Percentiles rank a stretch among this genome's conserved stretches.
These are phyloP conservation scores for Ephemerocybe angulata DNA, from an alignment of 768 basidiomycete genomes.

Conservation along the genomic window DNA sequence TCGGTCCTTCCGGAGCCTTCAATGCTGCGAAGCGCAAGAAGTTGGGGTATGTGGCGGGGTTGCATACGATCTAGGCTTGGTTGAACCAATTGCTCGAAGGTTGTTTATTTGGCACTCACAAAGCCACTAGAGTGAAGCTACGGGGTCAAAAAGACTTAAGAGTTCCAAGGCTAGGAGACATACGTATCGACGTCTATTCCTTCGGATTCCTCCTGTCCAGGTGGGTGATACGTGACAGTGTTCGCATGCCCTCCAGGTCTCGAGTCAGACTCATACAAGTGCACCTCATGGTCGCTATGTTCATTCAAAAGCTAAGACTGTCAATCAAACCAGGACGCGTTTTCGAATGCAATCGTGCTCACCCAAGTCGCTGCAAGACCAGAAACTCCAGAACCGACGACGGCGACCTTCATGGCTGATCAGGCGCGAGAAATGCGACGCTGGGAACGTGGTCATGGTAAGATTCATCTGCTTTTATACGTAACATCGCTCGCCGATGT, in stretches of 20 bases:
- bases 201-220: slow-evolving; percentile 27
- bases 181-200: slow-evolving; percentile 66
- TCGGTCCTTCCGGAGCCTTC: slow-evolving; percentile 20
- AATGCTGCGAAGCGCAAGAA: slow-evolving; percentile 64
- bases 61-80: slow-evolving; percentile 62
- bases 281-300: slow-evolving; percentile 68
- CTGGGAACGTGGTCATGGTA: background rate
- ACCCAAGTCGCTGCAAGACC: slow-evolving; percentile 80
- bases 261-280: slow-evolving; percentile 65
- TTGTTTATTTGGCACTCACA: slow-evolving; percentile 31
- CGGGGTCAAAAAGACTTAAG: too few relatives aligned
- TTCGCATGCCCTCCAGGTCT: slow-evolving; percentile 77
- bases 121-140: slow-evolving; percentile 43
- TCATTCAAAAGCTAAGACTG: slow-evolving; percentile 60
- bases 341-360: slow-evolving; percentile 9
- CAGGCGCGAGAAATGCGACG: background rate
- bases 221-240: slow-evolving; percentile 53
- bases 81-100: background rate
- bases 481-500: background rate
- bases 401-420: slow-evolving; percentile 55
- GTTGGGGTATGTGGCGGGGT: slow-evolving; percentile 75
- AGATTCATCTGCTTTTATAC: background rate
- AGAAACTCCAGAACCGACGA: slow-evolving; percentile 75
- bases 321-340: background rate
- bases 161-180: too few relatives aligned